These are phyloP conservation scores for Mytilinidion resinicola DNA, from an alignment of 495 filamentous ascomycete species.

Conservation along the genomic window DNA sequence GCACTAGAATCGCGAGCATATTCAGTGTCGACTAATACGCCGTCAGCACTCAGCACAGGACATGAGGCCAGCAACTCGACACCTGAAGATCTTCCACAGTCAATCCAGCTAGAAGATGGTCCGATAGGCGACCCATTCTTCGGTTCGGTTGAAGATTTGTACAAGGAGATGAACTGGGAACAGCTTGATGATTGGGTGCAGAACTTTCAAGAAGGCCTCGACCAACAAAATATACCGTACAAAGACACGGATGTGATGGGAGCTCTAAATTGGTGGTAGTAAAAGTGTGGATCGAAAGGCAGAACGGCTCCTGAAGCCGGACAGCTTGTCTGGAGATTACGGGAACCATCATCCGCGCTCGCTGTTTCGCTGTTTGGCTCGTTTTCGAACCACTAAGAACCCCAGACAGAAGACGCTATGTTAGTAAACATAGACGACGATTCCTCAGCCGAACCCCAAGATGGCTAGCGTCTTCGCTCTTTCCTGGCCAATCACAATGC, in stretches of 20 bases:
- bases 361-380: not conserved
- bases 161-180: constrained; percentile 14
- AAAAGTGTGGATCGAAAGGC: too few species aligned
- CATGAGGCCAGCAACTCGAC: not conserved
- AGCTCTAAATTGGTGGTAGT: constrained; percentile 4
- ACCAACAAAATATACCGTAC: not conserved
- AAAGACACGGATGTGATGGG: not conserved
- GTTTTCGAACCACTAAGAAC: not conserved
- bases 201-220: not conserved
- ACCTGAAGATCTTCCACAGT: not conserved
- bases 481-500: constrained; percentile 9
- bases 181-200: constrained; percentile 13
- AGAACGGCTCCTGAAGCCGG: not conserved
- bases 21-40: not conserved
- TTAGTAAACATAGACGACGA: too few species aligned
- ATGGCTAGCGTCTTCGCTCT: not conserved
- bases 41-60: not conserved
- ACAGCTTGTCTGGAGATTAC: not conserved
- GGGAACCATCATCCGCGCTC: not conserved
- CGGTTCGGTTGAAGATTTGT: not conserved
- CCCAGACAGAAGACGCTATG: too few species aligned
- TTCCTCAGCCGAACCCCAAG: too few species aligned
- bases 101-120: not conserved
- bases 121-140: constrained; percentile 8
- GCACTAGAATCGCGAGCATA: not conserved